phyloP scores from a whole-genome alignment of 2,329 filamentous ascomycete species.

The Penicillium rolfsii region DNA sequence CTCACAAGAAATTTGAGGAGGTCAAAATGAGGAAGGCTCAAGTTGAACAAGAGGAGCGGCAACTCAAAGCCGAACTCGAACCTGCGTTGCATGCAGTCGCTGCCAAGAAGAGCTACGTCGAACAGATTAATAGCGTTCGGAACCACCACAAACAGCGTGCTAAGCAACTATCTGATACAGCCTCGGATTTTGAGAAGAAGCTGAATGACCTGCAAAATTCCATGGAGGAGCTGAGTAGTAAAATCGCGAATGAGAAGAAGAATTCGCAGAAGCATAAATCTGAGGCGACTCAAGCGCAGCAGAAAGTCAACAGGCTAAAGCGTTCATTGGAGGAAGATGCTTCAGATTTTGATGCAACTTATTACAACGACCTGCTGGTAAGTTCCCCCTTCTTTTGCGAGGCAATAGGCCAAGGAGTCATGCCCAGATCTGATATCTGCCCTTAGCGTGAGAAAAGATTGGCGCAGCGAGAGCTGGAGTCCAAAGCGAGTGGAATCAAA shows the following conservation, averaged over 20 bases:
- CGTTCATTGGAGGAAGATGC: slow-evolving; percentile 65
- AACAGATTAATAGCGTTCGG: slow-evolving; percentile 59
- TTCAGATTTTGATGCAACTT: slow-evolving; percentile 67
- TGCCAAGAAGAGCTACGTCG: slow-evolving; percentile 67
- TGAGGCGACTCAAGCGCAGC: slow-evolving; percentile 56
- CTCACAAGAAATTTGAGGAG: slow-evolving; percentile 53
- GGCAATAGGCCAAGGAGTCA: slow-evolving; percentile 24
- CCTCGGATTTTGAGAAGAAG: slow-evolving; percentile 45
- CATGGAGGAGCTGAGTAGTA: slow-evolving; percentile 42
- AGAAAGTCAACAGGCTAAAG: slow-evolving; percentile 65
- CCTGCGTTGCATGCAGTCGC: slow-evolving; percentile 72
- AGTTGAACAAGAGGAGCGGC: slow-evolving; percentile 60
- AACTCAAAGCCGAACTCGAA: slow-evolving; percentile 63
- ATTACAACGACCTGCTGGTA: slow-evolving; percentile 75
- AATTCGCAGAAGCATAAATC: slow-evolving; percentile 56
- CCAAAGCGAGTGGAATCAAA: slow-evolving; percentile 49
- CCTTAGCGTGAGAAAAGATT: slow-evolving; percentile 60
- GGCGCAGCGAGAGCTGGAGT: slow-evolving; percentile 40
- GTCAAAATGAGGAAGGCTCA: slow-evolving; percentile 60
- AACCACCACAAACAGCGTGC: slow-evolving; percentile 59
- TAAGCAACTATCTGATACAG: slow-evolving; percentile 56
- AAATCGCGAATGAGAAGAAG: slow-evolving; percentile 57
- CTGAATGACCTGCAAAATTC: slow-evolving; percentile 45
- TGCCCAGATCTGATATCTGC: slow-evolving; percentile 17
- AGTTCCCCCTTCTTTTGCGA: slow-evolving; percentile 37